phyloP scores from a whole-genome alignment of 805 yeast genomes.

The Saccharomyces mikatae region DNA sequence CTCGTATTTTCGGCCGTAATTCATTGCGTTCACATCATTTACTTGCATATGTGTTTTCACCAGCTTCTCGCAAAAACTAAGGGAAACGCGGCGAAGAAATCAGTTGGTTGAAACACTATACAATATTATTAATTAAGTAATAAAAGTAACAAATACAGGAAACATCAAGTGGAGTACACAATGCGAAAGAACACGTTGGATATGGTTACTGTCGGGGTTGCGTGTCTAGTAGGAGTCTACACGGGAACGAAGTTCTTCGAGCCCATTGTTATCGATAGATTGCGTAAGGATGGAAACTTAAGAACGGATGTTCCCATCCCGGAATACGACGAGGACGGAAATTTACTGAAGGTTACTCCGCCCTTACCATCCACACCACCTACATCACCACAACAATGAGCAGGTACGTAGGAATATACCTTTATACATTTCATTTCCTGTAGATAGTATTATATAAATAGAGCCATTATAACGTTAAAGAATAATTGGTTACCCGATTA shows the following conservation, averaged over 20 bases:
- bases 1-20: background rate
- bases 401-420: background rate
- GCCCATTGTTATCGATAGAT: slow-evolving; percentile 61
- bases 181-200: slow-evolving; percentile 11
- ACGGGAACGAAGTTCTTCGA: slow-evolving; percentile 57
- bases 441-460: background rate
- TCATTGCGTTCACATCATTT: background rate
- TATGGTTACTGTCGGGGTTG: slow-evolving; percentile 18
- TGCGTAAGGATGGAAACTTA: slow-evolving; percentile 57
- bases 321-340: slow-evolving; percentile 35
- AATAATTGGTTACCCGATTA: background rate
- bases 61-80: background rate
- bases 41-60: background rate
- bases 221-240: slow-evolving; percentile 37
- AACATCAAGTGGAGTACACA: background rate
- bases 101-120: background rate
- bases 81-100: background rate
- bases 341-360: background rate
- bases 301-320: slow-evolving; percentile 54
- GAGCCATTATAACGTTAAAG: background rate
- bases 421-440: background rate
- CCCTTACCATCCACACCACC: background rate
- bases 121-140: slow-evolving; percentile 19
- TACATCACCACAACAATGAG: background rate
- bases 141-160: slow-evolving; percentile 10